Conservation (phyloP, 345 rosid genomes). For the Murraya paniculata region DNA sequence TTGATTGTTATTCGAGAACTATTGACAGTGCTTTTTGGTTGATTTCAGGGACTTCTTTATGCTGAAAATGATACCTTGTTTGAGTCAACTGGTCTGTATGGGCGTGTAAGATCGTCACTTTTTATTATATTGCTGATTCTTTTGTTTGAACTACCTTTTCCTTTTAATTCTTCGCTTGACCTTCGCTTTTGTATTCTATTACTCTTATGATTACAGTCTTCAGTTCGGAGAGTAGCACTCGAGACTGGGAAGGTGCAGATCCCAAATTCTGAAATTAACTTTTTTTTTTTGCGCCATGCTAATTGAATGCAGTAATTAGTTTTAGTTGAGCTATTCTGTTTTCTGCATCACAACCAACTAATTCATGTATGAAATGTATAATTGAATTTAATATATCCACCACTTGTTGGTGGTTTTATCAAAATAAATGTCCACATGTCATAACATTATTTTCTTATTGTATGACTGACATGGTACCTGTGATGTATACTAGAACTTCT, state of each 20-base stretch:
- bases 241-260: conserved; percentile 70
- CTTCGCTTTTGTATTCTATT: neutral
- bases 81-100: conserved; percentile 86
- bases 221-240: conserved; percentile 74
- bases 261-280: neutral
- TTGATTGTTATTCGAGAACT: neutral
- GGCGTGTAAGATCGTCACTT: conserved; percentile 35
- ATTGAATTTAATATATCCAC: too few species aligned
- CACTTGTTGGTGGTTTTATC: too few species aligned
- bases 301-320: neutral
- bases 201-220: conserved; percentile 53
- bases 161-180: neutral
- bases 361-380: too few species aligned
- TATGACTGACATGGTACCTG: too few species aligned
- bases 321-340: neutral
- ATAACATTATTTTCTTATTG: too few species aligned
- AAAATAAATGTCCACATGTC: too few species aligned
- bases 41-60: conserved; percentile 77
- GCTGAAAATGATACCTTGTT: conserved; percentile 59
- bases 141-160: too few species aligned
- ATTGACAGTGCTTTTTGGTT: conserved; percentile 5
- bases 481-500: too few species aligned
- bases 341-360: neutral
- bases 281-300: neutral
- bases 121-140: neutral